Conservation (phyloP, 164 flowering plant genomes). For the Vitis labrusca region DNA sequence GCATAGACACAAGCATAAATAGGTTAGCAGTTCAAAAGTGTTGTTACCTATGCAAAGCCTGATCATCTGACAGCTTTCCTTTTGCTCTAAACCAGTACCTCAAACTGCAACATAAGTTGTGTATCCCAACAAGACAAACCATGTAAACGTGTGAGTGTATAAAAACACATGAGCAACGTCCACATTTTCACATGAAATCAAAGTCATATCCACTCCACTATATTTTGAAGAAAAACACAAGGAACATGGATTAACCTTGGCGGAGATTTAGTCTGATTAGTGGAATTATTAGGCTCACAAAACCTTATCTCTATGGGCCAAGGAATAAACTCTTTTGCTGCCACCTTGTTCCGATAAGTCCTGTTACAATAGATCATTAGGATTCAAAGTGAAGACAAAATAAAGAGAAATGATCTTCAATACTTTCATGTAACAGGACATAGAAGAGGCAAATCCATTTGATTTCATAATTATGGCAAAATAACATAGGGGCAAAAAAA, state of each 20-base stretch:
- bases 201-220: neutral
- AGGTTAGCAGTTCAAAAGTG: neutral
- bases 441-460: too few species aligned
- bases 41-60: slow-evolving; percentile 82
- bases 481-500: too few species aligned
- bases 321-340: slow-evolving; percentile 48
- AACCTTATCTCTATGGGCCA: slow-evolving; percentile 94
- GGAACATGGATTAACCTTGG: slow-evolving; percentile 56
- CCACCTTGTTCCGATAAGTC: slow-evolving; percentile 81
- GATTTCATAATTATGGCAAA: too few species aligned
- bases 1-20: neutral
- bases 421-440: too few species aligned
- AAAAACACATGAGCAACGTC: neutral
- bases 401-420: neutral
- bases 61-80: slow-evolving; percentile 94
- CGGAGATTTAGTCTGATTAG: slow-evolving; percentile 64
- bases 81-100: slow-evolving; percentile 87
- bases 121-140: slow-evolving; percentile 3
- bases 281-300: slow-evolving; percentile 63
- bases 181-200: neutral
- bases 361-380: slow-evolving; percentile 37
- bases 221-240: neutral
- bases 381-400: neutral
- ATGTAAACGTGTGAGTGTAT: neutral
- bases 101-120: slow-evolving; percentile 46